phyloP scores from a whole-genome alignment of 352 stramenopile genomes.

The Pythium dissotocum region DNA sequence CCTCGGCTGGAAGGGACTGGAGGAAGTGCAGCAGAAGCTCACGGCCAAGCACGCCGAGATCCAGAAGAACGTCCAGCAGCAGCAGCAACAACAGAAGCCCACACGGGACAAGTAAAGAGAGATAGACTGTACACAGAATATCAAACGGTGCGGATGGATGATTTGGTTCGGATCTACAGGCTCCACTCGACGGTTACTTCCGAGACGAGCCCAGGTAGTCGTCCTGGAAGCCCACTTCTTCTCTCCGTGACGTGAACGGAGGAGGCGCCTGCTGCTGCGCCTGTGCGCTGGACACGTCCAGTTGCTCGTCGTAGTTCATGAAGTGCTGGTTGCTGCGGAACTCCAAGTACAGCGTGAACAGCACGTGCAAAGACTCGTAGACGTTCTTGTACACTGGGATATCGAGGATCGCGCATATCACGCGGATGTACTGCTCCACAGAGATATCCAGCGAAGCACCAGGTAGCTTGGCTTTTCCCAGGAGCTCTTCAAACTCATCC shows the following conservation, averaged over 20 bases:
- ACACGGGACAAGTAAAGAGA: neutral
- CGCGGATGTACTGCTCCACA: constrained; percentile 92
- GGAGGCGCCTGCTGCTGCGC: constrained; percentile 23
- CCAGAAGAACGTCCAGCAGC: constrained; percentile 13
- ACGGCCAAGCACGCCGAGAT: constrained; percentile 28
- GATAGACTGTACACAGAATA: neutral
- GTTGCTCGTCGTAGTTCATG: constrained; percentile 79
- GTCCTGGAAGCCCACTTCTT: constrained; percentile 31
- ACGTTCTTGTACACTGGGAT: constrained; percentile 95
- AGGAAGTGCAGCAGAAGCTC: constrained; percentile 79
- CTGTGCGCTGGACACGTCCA: constrained; percentile 29
- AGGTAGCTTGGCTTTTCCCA: constrained; percentile 72
- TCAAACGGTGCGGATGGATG: neutral
- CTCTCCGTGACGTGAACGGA: constrained; percentile 42
- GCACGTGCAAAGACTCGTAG: constrained; percentile 93
- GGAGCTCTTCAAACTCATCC: constrained; percentile 83
- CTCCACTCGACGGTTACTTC: constrained; percentile 31
- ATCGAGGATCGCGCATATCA: constrained; percentile 93
- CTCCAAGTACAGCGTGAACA: constrained; percentile 94
- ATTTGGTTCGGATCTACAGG: constrained; percentile 6
- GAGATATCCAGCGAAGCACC: constrained; percentile 89
- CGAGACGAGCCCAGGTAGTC: constrained; percentile 38
- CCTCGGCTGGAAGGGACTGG: constrained; percentile 73
- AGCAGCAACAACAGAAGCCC: constrained; percentile 9
- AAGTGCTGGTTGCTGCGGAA: constrained; percentile 94